Percentiles rank a stretch among this genome's conserved stretches.
phyloP scores from a whole-genome alignment of 257 asterid genomes.

The Penstemon barbatus region DNA sequence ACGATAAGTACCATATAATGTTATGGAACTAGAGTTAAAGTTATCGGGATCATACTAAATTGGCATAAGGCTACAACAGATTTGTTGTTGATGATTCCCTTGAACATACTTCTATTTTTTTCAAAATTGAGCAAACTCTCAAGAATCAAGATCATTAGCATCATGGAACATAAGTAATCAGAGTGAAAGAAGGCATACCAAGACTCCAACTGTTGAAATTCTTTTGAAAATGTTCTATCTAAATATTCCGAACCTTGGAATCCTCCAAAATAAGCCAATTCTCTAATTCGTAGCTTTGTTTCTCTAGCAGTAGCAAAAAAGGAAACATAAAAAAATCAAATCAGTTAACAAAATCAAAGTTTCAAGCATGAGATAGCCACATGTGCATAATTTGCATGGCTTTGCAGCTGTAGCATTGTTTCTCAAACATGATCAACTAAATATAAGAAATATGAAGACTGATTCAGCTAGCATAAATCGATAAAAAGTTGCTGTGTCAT shows the following conservation, averaged over 20 bases:
- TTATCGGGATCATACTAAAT: constrained; percentile 1
- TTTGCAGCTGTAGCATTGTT: constrained; percentile 4
- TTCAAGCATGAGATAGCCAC: constrained; percentile 6
- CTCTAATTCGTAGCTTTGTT: constrained; percentile 61
- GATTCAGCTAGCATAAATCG: constrained; percentile 13
- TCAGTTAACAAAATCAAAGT: constrained; percentile 1
- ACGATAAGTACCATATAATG: background rate
- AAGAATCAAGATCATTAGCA: constrained; percentile 6
- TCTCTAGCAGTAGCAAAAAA: constrained; percentile 51
- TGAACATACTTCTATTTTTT: constrained; percentile 10
- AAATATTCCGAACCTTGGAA: constrained; percentile 73
- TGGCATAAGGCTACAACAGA: background rate
- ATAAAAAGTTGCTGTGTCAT: background rate
- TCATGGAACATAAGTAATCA: constrained; percentile 24
- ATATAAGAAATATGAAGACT: background rate
- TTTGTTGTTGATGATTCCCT: constrained; percentile 5
- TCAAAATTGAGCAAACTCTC: background rate
- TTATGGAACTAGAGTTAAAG: background rate
- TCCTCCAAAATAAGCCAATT: constrained; percentile 84
- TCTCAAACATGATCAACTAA: constrained; percentile 7
- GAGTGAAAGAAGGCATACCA: constrained; percentile 48
- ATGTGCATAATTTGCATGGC: constrained; percentile 8
- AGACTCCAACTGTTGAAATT: constrained; percentile 72
- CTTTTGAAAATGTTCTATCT: constrained; percentile 74
- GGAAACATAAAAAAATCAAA: constrained; percentile 24